A percentile compares a stretch with the other conserved stretches of the same genome.
Evolutionary conservation across 139 green algal species (phyloP).

Genomic region (Micractinium conductrix): DNA sequence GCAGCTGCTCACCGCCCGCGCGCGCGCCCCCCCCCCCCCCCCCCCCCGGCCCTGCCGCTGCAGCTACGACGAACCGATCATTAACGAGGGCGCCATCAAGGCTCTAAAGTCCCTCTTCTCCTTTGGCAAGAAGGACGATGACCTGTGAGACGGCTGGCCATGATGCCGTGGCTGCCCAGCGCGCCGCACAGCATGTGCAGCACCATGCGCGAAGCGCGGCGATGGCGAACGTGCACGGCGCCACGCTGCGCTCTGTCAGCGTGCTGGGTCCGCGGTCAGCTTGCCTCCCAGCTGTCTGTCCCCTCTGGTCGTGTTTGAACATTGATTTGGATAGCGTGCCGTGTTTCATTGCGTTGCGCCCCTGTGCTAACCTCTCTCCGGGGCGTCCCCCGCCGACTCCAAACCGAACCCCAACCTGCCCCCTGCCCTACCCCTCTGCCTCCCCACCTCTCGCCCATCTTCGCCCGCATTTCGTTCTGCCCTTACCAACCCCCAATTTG

Average conservation of each 20-base stretch:
- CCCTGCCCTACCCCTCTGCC: neutral
- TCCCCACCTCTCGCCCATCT: neutral
- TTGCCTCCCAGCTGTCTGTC: neutral
- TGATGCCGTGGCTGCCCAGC: too few species aligned
- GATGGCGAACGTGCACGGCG: too few species aligned
- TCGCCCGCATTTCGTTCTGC: neutral
- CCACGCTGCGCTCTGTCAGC: neutral
- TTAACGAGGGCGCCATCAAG: constrained; percentile 88
- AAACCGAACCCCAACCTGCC: neutral
- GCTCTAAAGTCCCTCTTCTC: constrained; percentile 61
- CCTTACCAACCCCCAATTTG: neutral
- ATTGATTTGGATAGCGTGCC: neutral
- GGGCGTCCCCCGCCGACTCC: neutral
- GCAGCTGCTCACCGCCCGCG: neutral
- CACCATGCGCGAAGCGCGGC: too few species aligned
- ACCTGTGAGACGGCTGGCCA: neutral
- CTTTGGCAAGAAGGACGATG: constrained; percentile 46
- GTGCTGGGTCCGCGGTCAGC: neutral
- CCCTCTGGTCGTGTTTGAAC: neutral
- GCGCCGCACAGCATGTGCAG: too few species aligned
- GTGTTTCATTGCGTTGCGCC: neutral
- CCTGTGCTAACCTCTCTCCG: neutral
- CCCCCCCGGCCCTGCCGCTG: too few species aligned
- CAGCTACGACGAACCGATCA: constrained; percentile 91
- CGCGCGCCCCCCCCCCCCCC: too few species aligned